Evolutionary conservation across 2,329 filamentous ascomycete species (phyloP), one percentile per base, ranked within the genome.

Genomic region (Macrophomina pseudophaseolina): DNA sequence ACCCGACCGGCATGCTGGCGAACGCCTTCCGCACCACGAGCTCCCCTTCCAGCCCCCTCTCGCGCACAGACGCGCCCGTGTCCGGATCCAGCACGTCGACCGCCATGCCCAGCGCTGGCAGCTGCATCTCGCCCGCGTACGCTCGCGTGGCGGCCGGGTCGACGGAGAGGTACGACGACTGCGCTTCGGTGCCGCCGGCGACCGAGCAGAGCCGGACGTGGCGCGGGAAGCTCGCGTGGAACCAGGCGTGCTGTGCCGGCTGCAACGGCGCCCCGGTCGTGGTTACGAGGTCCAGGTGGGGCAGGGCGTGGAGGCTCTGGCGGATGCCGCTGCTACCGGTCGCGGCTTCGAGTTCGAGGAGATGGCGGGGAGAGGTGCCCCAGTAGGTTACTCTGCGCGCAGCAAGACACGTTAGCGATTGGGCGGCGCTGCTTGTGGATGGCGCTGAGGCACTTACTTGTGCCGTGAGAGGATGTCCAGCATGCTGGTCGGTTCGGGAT

Each of bases 181-280:
- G 49, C 5, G 11, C 30, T 28, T 53, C 49, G 49, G 49, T 94
- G 1, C 91, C 91, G 4, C 91, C 91, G 0, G 89, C 90, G 44
- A 94, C 89, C 74, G 94, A 94, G 33, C 80, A 84, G 1, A 96
- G 81, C 30, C 93, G 91, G 0, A 89, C 85, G 53, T 83, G 80
- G 0, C 81, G 68, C 0, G 91, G 90, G 74, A 96, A 96, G 0
- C 84, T 91, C 7, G 92, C 89, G 74, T 94, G 89, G 77, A 90
- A 88, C 92, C 92, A 96, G 74, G 93, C 88, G 73, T 93, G 94
- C 40, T 92, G 81, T 46, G 90, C 86, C 58, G 93, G 88, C 0
- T 90, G 87, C 2, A 95, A 83, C 0, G 95, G 91, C 91, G 94
- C 94, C 3, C 92, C 92, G 0, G 92, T 96, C 63, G 86, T 90